These are phyloP conservation scores for Verticillium isaacii DNA, from an alignment of 2,329 filamentous ascomycete genomes.

Conservation along the genomic window DNA sequence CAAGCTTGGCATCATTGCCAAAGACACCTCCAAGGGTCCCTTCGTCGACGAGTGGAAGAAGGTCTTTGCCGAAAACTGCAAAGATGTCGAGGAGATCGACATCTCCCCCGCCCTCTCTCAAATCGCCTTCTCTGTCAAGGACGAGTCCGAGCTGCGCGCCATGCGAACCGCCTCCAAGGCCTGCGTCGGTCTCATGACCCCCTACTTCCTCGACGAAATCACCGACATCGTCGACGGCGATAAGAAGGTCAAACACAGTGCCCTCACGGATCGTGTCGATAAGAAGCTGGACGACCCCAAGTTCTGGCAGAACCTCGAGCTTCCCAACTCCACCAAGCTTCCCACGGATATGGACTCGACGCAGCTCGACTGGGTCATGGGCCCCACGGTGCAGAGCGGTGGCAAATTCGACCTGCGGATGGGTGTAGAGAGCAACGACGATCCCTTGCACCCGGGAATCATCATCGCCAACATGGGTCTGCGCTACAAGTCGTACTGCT, in stretches of 20 bases:
- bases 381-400: conserved; percentile 88
- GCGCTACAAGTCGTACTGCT: conserved; percentile 93
- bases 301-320: conserved; percentile 79
- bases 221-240: conserved; percentile 92
- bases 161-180: conserved; percentile 94
- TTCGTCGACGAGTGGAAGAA: conserved; percentile 98
- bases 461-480: conserved; percentile 91
- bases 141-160: conserved; percentile 86
- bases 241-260: conserved; percentile 91
- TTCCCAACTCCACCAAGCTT: conserved; percentile 68
- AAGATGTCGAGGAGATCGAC: conserved; percentile 86
- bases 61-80: conserved; percentile 68
- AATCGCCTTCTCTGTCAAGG: conserved; percentile 85
- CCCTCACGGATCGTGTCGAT: conserved; percentile 80
- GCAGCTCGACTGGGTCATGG: conserved; percentile 91
- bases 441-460: conserved; percentile 81
- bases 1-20: conserved; percentile 82
- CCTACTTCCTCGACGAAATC: conserved; percentile 98
- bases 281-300: conserved; percentile 89
- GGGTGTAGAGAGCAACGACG: conserved; percentile 72
- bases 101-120: conserved; percentile 76
- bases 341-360: conserved; percentile 80
- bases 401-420: conserved; percentile 91
- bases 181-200: conserved; percentile 89
- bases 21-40: conserved; percentile 78